A percentile compares a stretch with the other conserved stretches of the same genome.
phyloP scores from a whole-genome alignment of 31 red algal species.

The Odonthalia washingtoniensis region DNA sequence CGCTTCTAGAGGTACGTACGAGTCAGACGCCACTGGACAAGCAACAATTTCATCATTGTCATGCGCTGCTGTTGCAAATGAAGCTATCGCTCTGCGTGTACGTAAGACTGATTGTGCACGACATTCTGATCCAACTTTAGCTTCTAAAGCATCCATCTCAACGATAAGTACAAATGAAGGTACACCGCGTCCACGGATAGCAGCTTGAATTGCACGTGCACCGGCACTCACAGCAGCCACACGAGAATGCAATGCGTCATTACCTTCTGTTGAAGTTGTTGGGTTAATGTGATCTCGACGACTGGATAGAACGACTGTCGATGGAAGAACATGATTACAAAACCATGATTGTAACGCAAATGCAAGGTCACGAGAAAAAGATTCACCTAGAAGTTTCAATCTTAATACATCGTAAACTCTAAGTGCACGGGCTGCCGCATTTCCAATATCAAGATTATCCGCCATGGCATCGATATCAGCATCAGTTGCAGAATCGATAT shows the following conservation, averaged over 20 bases:
- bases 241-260: constrained; percentile 50
- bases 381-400: constrained; percentile 56
- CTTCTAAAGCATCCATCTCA: constrained; percentile 59
- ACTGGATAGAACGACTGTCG: constrained; percentile 53
- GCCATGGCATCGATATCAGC: constrained; percentile 69
- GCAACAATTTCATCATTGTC: constrained; percentile 68
- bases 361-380: constrained; percentile 56
- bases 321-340: constrained; percentile 58
- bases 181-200: constrained; percentile 62
- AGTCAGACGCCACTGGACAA: constrained; percentile 58
- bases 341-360: constrained; percentile 71
- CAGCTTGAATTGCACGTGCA: constrained; percentile 56
- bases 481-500: constrained; percentile 65
- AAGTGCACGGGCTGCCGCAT: constrained; percentile 64
- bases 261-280: neutral
- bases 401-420: constrained; percentile 72
- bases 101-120: constrained; percentile 73
- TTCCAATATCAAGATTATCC: constrained; percentile 72
- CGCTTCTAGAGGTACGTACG: constrained; percentile 51
- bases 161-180: constrained; percentile 62
- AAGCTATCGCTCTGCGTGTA: constrained; percentile 55
- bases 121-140: constrained; percentile 70
- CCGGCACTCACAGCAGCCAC: constrained; percentile 61
- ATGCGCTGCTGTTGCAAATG: constrained; percentile 69
- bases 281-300: constrained; percentile 9